Evolutionary conservation across 495 filamentous ascomycete genomes (phyloP).

Genomic region (Lichina pygmaea): DNA sequence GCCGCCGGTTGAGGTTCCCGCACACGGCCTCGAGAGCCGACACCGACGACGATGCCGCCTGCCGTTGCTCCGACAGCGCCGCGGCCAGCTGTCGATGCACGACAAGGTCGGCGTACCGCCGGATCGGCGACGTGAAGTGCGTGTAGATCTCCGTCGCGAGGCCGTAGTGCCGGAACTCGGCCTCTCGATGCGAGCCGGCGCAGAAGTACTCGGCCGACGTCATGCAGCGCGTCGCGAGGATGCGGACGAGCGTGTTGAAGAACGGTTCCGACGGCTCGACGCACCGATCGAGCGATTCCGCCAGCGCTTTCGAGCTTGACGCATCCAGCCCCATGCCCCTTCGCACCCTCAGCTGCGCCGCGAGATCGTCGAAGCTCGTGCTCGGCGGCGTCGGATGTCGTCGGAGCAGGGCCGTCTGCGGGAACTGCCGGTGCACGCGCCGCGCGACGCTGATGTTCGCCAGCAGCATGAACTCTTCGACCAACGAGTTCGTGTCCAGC

Average conservation of each 20-base stretch:
- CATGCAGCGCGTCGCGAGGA: constrained; percentile 96
- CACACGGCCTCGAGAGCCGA: constrained; percentile 73
- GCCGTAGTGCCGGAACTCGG: constrained; percentile 91
- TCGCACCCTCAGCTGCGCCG: constrained; percentile 67
- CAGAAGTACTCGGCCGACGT: constrained; percentile 97
- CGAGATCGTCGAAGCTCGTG: constrained; percentile 85
- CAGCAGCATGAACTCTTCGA: constrained; percentile 98
- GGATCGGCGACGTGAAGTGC: constrained; percentile 91
- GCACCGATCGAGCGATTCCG: constrained; percentile 70
- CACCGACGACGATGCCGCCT: constrained; percentile 33
- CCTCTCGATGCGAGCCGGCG: constrained; percentile 34
- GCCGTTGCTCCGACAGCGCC: constrained; percentile 71
- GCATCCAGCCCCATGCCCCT: constrained; percentile 48
- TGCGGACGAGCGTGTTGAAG: constrained; percentile 93
- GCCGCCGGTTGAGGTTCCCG: constrained; percentile 92
- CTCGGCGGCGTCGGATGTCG: constrained; percentile 50
- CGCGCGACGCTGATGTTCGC: constrained; percentile 83
- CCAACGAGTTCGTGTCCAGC: constrained; percentile 89
- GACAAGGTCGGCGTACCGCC: constrained; percentile 82
- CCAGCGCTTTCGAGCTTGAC: constrained; percentile 70
- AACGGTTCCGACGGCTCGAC: constrained; percentile 66
- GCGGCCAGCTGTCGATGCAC: constrained; percentile 87
- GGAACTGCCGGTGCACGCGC: constrained; percentile 71
- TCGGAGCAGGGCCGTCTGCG: constrained; percentile 67
- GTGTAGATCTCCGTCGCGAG: constrained; percentile 92